Evolutionary conservation across 345 rosid genomes (phyloP), one percentile per base, ranked within the genome.

Genomic region (Anastatica hierochuntica): DNA sequence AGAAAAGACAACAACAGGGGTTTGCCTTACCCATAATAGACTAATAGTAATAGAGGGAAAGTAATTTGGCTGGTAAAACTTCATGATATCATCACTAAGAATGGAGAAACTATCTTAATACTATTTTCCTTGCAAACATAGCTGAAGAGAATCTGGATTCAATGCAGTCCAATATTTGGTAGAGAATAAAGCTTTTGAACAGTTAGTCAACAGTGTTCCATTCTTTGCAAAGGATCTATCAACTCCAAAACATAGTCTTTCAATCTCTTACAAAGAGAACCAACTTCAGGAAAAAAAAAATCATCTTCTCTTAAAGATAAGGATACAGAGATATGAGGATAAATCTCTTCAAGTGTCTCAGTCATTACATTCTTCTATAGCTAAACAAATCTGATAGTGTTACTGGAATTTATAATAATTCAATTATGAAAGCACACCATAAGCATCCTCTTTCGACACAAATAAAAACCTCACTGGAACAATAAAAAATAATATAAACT

Each of bases 1-100:
- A n/a, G n/a, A n/a, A n/a, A n/a, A n/a, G n/a, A n/a, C n/a, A n/a
- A n/a, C n/a, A n/a, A n/a, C n/a, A n/a, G n/a, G n/a, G n/a, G n/a
- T n/a, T n/a, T n/a, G n/a, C n/a, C n/a, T n/a, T n/a, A n/a, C n/a
- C n/a, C n/a, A n/a, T n/a, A n/a, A n/a, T n/a, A n/a, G n/a, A n/a
- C n/a, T 89, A 89, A 57, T 85, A 89, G 58, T 90, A 81, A 63
- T 85, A 92, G 63, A 88, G 94, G 61, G 77, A 92, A 74, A 83
- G n/a, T n/a, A 62, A 63, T 88, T 85, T 8, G 94, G 98, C 62
- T 76, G 90, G 68, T 81, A 89, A 72, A 92, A 74, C 70, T 92
- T 97, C 53, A 78, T 69, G 61, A 83, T 78, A 60, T 88, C 85
- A 72, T 92, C 95, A 71, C 77, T 85, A 55, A 60, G 63, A 65